These are phyloP conservation scores for Serendipita sp. DNA, from an alignment of 768 basidiomycete genomes.

Conservation along the genomic window DNA sequence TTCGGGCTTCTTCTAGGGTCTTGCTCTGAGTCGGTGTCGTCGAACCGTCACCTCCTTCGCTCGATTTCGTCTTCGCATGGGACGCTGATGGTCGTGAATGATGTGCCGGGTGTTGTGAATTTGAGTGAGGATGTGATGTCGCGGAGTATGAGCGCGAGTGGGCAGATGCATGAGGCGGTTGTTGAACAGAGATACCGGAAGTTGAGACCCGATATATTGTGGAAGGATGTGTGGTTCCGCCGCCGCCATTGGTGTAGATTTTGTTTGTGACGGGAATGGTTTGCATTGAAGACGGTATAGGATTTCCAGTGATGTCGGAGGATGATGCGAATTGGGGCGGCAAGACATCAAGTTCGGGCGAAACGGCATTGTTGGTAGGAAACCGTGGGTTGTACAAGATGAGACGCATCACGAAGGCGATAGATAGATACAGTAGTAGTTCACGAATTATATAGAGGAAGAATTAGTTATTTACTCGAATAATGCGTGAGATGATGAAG, in stretches of 20 bases:
- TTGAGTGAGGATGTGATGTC: background rate
- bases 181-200: background rate
- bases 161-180: background rate
- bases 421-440: background rate
- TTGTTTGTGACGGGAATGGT: background rate
- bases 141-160: background rate
- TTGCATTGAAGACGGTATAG: background rate
- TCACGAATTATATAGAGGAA: background rate
- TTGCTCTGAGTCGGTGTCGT: slow-evolving; percentile 4
- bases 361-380: background rate
- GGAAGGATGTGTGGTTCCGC: background rate
- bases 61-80: background rate
- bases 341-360: background rate
- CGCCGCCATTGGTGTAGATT: slow-evolving; percentile 1
- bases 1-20: background rate
- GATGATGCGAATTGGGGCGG: background rate
- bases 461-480: background rate
- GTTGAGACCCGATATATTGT: slow-evolving; percentile 5
- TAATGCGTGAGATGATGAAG: background rate
- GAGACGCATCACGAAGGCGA: background rate
- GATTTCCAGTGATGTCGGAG: background rate
- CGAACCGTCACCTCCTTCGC: background rate
- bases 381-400: slow-evolving; percentile 2
- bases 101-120: background rate
- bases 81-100: background rate